These are phyloP conservation scores for Halophytophthora polymorphica DNA, from an alignment of 352 stramenopile genomes.

Conservation along the genomic window DNA sequence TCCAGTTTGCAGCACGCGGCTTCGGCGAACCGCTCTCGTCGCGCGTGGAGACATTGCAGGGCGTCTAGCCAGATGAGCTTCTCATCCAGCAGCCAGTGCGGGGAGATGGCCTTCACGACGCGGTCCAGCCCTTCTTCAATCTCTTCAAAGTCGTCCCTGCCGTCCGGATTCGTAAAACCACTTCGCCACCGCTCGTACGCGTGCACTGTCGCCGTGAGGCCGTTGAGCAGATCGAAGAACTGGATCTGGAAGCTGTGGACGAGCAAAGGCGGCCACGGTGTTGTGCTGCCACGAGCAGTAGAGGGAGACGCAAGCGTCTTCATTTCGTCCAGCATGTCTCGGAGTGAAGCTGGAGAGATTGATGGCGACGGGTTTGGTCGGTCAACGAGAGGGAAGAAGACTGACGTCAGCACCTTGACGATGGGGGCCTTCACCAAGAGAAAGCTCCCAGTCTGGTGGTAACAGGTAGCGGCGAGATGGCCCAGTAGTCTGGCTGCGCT, in stretches of 20 bases:
- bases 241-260: conserved; percentile 40
- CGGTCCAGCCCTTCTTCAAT: conserved; percentile 62
- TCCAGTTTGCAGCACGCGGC: conserved; percentile 57
- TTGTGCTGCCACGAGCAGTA: neutral
- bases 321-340: conserved; percentile 58
- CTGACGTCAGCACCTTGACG: conserved; percentile 38
- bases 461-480: conserved; percentile 45
- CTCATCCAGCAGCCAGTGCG: conserved; percentile 51
- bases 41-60: conserved; percentile 47
- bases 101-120: conserved; percentile 50
- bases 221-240: conserved; percentile 46
- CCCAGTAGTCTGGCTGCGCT: conserved; percentile 45
- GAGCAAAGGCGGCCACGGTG: conserved; percentile 1
- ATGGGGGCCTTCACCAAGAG: conserved; percentile 44
- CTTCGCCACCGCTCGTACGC: conserved; percentile 53
- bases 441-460: conserved; percentile 65
- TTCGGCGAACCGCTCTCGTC: conserved; percentile 43
- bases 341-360: conserved; percentile 26
- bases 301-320: conserved; percentile 24
- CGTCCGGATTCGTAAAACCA: conserved; percentile 23
- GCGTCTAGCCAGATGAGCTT: conserved; percentile 63
- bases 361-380: neutral
- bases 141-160: conserved; percentile 43
- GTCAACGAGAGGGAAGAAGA: conserved; percentile 35
- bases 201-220: conserved; percentile 50